Conservation (phyloP, 148 eudicot genomes). For the Polygonum aviculare region DNA sequence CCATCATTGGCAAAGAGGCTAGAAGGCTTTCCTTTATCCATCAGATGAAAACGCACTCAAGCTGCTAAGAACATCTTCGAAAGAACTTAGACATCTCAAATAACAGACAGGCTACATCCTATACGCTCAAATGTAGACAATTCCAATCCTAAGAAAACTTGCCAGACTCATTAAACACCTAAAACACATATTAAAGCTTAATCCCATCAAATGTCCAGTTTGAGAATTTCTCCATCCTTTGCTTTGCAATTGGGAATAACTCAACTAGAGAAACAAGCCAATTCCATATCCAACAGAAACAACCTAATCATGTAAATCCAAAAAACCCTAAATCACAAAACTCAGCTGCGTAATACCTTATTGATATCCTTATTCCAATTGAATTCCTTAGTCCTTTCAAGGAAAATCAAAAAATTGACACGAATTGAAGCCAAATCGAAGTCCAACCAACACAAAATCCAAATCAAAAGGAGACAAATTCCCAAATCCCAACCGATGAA, state of each 20-base stretch:
- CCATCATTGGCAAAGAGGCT: slow-evolving; percentile 84
- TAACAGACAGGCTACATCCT: neutral
- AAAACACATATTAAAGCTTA: neutral
- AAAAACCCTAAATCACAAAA: slow-evolving; percentile 3
- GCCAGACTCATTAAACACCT: neutral
- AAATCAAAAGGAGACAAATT: neutral
- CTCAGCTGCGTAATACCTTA: neutral
- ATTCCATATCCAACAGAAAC: neutral
- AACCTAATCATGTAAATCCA: neutral
- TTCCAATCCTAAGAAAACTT: neutral
- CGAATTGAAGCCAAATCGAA: neutral
- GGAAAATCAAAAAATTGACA: neutral
- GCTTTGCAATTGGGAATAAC: neutral
- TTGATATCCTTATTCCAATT: neutral
- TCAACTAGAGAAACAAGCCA: neutral
- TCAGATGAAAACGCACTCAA: slow-evolving; percentile 17
- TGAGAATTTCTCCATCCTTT: neutral
- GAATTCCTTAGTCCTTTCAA: neutral
- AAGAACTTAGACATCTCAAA: slow-evolving; percentile 28
- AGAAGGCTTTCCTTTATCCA: slow-evolving; percentile 67
- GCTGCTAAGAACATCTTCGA: slow-evolving; percentile 41
- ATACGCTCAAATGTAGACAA: neutral
- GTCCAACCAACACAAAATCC: neutral
- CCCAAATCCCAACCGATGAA: neutral
- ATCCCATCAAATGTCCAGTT: neutral